Evolutionary conservation across 129 eudicot species (phyloP), one percentile per base, ranked within the genome.

Genomic region (Lactuca saligna): DNA sequence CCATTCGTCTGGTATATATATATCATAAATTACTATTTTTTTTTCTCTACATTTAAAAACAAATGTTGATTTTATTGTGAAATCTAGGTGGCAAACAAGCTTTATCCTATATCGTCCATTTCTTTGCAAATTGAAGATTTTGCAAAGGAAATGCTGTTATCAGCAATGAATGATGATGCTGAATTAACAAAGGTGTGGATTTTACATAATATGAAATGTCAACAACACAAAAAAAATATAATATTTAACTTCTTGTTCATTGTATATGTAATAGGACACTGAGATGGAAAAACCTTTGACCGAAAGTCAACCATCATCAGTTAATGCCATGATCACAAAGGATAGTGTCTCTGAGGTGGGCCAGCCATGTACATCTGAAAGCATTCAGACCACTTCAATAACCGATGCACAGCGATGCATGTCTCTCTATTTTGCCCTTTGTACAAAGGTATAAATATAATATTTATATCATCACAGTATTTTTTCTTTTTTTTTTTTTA

Each of bases 1-100:
- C 99, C 57, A 89, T 89, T 77, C 97, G 99, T 53, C 83, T 94
- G 97, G 99, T 94, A 94, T 82, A n/a, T n/a, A 16, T 64, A 94
- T 82, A 16, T 64, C 56, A 7, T 50, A 12, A 59, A 62, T 44
- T 37, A 15, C n/a, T 60, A 64, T 46, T 44, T 38, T 16, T 16
- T 49, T 41, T 48, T 20, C 64, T 54, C 13, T 49, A 7, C 12
- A 29, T 38, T 20, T 34, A 69, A 54, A 58, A 39, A 39, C 0
- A 39, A 39, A 10, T 68, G 71, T 64, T 48, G 44, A 20, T 17
- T 17, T 7, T 50, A 16, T 69, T 37, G 25, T 44, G 51, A 39
- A 42, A 69, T 63, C 69, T 33, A 94, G 99, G 99, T 94, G 77
- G 99, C 95, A 13, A 93, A 94, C 82, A 94, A 84, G 86, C 93